A percentile compares a stretch with the other conserved stretches of the same genome.
These are phyloP conservation scores for Crithidia acanthocephali DNA, from an alignment of 208 protist species.

Conservation along the genomic window DNA sequence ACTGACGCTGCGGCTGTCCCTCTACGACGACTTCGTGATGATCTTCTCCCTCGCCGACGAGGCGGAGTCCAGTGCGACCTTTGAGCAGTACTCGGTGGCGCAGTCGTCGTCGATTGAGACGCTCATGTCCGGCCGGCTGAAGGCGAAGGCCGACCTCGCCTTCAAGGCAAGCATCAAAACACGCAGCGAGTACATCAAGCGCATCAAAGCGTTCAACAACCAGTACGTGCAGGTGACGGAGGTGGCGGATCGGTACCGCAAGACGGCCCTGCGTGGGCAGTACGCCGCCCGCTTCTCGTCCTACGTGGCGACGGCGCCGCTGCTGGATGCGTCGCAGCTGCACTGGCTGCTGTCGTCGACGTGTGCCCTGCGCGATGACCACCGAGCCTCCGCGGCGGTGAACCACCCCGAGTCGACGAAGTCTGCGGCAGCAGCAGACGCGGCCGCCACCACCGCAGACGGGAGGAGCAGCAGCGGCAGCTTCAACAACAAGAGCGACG, in stretches of 20 bases:
- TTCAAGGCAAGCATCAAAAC: conserved; percentile 68
- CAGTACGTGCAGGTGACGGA: conserved; percentile 51
- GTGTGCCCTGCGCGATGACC: conserved; percentile 37
- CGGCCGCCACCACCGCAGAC: background rate
- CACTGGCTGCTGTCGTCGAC: conserved; percentile 48
- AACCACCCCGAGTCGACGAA: background rate
- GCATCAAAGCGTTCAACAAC: conserved; percentile 74
- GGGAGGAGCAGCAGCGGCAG: background rate
- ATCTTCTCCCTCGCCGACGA: conserved; percentile 44
- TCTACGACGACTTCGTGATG: conserved; percentile 73
- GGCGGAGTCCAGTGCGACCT: conserved; percentile 44
- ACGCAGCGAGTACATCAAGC: conserved; percentile 81
- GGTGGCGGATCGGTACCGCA: conserved; percentile 39
- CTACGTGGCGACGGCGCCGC: conserved; percentile 46
- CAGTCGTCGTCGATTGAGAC: conserved; percentile 62
- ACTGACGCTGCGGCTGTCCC: conserved; percentile 73
- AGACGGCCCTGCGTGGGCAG: conserved; percentile 32
- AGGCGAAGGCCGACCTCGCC: conserved; percentile 70
- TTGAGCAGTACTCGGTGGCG: conserved; percentile 59
- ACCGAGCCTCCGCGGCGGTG: conserved; percentile 1
- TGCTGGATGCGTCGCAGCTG: conserved; percentile 51
- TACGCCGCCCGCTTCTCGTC: conserved; percentile 65
- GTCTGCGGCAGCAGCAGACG: background rate
- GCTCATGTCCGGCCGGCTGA: conserved; percentile 71
- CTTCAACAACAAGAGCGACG: background rate